Percentiles rank a stretch among this genome's conserved stretches.
Conservation (phyloP, 2,329 filamentous ascomycete genomes). For the Botrytis squamosa region DNA sequence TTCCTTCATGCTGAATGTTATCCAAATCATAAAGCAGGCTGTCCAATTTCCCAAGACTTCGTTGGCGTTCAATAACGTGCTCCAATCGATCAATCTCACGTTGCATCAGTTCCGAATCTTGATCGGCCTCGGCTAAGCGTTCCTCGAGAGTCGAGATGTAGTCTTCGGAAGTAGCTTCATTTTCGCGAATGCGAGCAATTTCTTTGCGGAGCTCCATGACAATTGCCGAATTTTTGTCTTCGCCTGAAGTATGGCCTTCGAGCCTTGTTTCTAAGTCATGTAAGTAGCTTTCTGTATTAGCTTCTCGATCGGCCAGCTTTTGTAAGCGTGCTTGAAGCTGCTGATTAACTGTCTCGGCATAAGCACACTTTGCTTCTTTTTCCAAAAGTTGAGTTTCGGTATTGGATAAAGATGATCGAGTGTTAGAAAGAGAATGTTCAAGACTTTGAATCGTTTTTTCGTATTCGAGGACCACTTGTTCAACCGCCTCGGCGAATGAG, state of each 20-base stretch:
- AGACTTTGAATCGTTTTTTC: conserved; percentile 97
- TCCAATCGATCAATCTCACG: conserved; percentile 92
- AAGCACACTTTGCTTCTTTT: conserved; percentile 90
- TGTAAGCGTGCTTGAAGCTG: conserved; percentile 89
- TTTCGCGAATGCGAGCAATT: conserved; percentile 81
- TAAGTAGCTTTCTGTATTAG: conserved; percentile 87
- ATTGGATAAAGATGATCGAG: conserved; percentile 75
- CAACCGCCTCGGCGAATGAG: conserved; percentile 92
- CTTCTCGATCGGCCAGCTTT: conserved; percentile 88
- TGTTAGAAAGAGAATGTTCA: conserved; percentile 87
- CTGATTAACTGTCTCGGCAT: conserved; percentile 85
- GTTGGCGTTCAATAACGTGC: conserved; percentile 91
- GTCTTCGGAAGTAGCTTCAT: conserved; percentile 86
- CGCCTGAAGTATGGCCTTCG: conserved; percentile 84
- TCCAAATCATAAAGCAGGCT: conserved; percentile 90
- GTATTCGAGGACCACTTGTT: conserved; percentile 94
- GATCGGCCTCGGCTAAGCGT: conserved; percentile 89
- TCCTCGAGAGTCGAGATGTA: conserved; percentile 98
- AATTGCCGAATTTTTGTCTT: conserved; percentile 86
- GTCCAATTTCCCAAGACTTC: conserved; percentile 92
- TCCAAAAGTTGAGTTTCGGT: conserved; percentile 87
- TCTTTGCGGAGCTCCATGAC: conserved; percentile 89
- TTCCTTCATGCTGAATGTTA: conserved; percentile 63
- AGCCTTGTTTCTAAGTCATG: conserved; percentile 89
- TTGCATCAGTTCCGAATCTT: conserved; percentile 95